Evolutionary conservation across 2,329 filamentous ascomycete genomes (phyloP).

Genomic region (Pseudogymnoascus sp.): DNA sequence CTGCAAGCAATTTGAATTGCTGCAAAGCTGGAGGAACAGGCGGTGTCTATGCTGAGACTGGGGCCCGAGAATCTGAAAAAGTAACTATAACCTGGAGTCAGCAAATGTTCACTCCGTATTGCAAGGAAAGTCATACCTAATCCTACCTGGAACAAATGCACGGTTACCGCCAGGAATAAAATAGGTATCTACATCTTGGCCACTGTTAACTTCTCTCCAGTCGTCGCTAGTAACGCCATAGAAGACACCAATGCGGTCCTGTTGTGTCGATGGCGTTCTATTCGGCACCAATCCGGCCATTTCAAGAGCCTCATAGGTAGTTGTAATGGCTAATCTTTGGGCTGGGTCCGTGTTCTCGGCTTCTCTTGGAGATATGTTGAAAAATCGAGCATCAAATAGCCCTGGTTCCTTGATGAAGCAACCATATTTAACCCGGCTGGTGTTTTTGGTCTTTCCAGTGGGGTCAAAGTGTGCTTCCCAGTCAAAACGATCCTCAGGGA

Average conservation of each 20-base stretch:
- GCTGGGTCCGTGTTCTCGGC: slow-evolving; percentile 71
- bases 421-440: slow-evolving; percentile 63
- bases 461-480: slow-evolving; percentile 61
- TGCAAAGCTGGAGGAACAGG: slow-evolving; percentile 28
- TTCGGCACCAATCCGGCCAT: slow-evolving; percentile 59
- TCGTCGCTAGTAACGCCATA: slow-evolving; percentile 18
- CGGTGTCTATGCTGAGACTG: slow-evolving; percentile 27
- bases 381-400: slow-evolving; percentile 69
- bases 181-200: slow-evolving; percentile 14
- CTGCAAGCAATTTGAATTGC: slow-evolving; percentile 13
- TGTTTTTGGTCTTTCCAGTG: slow-evolving; percentile 64
- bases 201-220: slow-evolving; percentile 17
- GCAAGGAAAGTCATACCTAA: slow-evolving; percentile 17
- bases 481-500: slow-evolving; percentile 60
- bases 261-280: slow-evolving; percentile 26
- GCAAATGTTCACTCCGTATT: not conserved
- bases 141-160: slow-evolving; percentile 19
- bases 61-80: slow-evolving; percentile 32
- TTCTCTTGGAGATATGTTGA: slow-evolving; percentile 75
- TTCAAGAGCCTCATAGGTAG: slow-evolving; percentile 71
- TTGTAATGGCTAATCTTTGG: slow-evolving; percentile 65
- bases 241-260: slow-evolving; percentile 29
- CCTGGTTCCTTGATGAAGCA: slow-evolving; percentile 63
- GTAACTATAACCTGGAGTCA: slow-evolving; percentile 16
- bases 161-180: slow-evolving; percentile 14